Evolutionary conservation across 257 asterid species (phyloP).

Genomic region (Phtheirospermum japonicum): DNA sequence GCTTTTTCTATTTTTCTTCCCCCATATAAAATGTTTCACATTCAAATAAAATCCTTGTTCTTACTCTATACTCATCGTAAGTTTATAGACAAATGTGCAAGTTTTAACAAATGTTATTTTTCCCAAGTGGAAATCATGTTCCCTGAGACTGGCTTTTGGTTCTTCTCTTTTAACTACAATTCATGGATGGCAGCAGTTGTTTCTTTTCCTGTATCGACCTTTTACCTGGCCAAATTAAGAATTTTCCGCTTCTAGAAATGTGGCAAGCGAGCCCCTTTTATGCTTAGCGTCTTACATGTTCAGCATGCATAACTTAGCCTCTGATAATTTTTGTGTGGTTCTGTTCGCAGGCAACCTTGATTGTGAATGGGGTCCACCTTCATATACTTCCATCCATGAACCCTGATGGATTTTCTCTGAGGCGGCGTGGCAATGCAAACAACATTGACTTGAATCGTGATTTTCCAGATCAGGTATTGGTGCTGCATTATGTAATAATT

Average conservation of each 20-base stretch:
- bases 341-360: slow-evolving; percentile 58
- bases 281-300: slow-evolving; percentile 4
- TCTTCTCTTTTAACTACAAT: neutral
- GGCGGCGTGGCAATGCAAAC: slow-evolving; percentile 72
- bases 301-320: neutral
- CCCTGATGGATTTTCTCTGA: slow-evolving; percentile 70
- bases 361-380: slow-evolving; percentile 70
- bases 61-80: slow-evolving; percentile 3
- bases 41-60: neutral
- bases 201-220: neutral
- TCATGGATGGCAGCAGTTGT: neutral
- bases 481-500: slow-evolving; percentile 22
- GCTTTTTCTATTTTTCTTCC: slow-evolving; percentile 14
- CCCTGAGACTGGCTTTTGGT: slow-evolving; percentile 10
- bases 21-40: neutral
- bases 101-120: neutral
- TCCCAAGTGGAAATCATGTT: slow-evolving; percentile 5
- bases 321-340: slow-evolving; percentile 8
- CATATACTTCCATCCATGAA: slow-evolving; percentile 86
- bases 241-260: neutral
- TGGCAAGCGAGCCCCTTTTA: neutral
- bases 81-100: neutral
- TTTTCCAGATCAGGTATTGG: slow-evolving; percentile 83
- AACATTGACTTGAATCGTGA: slow-evolving; percentile 75
- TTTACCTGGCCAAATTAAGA: neutral